Evolutionary conservation across 164 flowering plant species (phyloP), one percentile per base, ranked within the genome.

Genomic region (Magnolia kwangsiensis): DNA sequence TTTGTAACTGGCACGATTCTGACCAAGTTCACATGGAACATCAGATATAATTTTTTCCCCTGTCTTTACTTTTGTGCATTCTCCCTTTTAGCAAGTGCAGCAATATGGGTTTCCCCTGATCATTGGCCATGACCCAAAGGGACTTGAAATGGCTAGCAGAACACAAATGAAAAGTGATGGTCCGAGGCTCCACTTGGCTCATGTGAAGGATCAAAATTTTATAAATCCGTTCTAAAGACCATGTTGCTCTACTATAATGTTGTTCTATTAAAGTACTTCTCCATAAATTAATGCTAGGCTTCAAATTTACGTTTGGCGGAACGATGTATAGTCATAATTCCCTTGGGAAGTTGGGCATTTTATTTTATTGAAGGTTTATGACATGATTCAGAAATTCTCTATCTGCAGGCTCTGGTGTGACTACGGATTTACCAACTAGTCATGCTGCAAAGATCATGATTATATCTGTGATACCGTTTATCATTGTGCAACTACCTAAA

Each of bases 371-470:
- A 37, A 14, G 50, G 27, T 68, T 4, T 16, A 68, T 19, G 45
- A 4, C 5, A 29, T 29, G n/a, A 13, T 50, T n/a, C 24, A 71
- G 7, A 63, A 63, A 74, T 63, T 45, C 21, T 50, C 61, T 5
- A 8, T 45, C 37, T 81, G 82, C 88, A 96, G 98, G 83, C 14
- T 86, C 96, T 67, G 97, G 98, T 71, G 86, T 92, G 70, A 87
- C 89, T 78, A 90, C 93, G 75, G 98, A 92, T 86, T 80, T 83
- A 3, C 87, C 89, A 90, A 92, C 98, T 63, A 84, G 91, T 79
- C 87, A 91, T 86, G 90, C 94, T 75, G 96, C 95, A 67, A 88
- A 84, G 75, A 94, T 96, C 75, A 92, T 96, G 99, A 88, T 80
- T 75, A 59, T 91, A 69, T 96, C 99, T 76, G 84, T 96, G 18